A percentile compares a stretch with the other conserved stretches of the same genome.
Evolutionary conservation across 805 yeast species (phyloP).

Genomic region (Millerozyma miso): DNA sequence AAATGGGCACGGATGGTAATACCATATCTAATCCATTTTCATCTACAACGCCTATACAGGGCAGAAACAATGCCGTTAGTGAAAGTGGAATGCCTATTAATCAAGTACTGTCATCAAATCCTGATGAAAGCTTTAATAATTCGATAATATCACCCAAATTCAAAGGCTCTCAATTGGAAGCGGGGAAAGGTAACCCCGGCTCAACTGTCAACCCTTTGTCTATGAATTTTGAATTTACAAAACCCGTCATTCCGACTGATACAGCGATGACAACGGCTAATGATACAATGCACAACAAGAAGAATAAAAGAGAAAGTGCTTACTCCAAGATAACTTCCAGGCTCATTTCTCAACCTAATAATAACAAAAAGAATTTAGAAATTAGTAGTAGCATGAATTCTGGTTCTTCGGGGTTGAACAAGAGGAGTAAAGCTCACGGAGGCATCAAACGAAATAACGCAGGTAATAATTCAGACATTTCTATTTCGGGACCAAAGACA

Average conservation of each 20-base stretch:
- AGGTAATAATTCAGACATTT: constrained; percentile 10
- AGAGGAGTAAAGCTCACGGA: constrained; percentile 8
- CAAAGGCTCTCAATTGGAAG: constrained; percentile 10
- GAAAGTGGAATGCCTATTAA: constrained; percentile 14
- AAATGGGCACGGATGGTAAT: constrained; percentile 4
- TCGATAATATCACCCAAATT: constrained; percentile 23
- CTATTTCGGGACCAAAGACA: constrained; percentile 9
- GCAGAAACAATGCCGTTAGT: constrained; percentile 3
- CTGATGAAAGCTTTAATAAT: constrained; percentile 20
- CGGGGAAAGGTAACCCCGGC: not conserved
- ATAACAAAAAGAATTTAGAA: constrained; percentile 4
- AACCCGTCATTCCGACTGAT: constrained; percentile 23
- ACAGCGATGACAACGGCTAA: not conserved
- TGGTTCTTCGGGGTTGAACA: constrained; percentile 2
- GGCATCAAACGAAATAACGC: constrained; percentile 20
- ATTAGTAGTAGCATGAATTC: constrained; percentile 1
- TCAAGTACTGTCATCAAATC: constrained; percentile 6
- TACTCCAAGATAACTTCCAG: constrained; percentile 47
- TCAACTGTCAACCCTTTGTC: constrained; percentile 36
- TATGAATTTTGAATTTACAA: constrained; percentile 24
- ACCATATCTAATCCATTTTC: constrained; percentile 24
- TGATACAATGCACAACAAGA: constrained; percentile 13
- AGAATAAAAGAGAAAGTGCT: constrained; percentile 26
- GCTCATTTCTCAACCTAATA: constrained; percentile 38
- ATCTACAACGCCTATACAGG: constrained; percentile 1